Base-by-base conservation (phyloP, 2,329 filamentous ascomycete genomes). In the Dothideomycetidae sp. region DNA sequence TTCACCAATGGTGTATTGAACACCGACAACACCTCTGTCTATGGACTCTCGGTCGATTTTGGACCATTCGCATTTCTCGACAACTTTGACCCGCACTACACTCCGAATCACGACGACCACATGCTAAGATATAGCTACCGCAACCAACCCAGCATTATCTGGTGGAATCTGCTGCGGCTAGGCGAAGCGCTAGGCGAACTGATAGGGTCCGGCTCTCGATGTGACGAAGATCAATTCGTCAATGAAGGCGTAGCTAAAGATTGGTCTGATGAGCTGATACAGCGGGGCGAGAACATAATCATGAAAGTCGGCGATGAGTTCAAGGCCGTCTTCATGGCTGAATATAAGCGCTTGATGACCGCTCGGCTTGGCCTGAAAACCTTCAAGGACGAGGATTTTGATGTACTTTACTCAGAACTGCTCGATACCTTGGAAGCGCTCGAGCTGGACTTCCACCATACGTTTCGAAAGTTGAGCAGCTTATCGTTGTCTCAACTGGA, bases 1-100 rank as follows among this genome's bases (percentile, higher is more conserved):
- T 98, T 98, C 62, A 96, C 93, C 70, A 98, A 98, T 51, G 90
- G 90, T 31, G 90, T 98, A 3, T 66, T 98, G 41, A 98, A 98
- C 59, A 96, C 90, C 0, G 90, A 98, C 55, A 98, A 98, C 56
- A 98, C 90, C 0, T 93, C 85, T 0, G 71, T 98, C 35, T 77
- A 77, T 39, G 90, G 90, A 0, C 63, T 98, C 0, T 88, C 80
- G 4, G 79, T 98, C 44, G 90, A 98, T 59, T 98, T 86, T 53
- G 90, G 90, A 0, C 90, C 90, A 0, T 98, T 98, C 51, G 90
- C 90, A 4, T 98, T 98, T 58, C 79, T 98, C 65, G 90, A 98
- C 56, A 85, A 86, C 52, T 98, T 96, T 52, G 88, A 98, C 51
- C 88, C 88, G 0, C 66, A 70, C 11, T 98, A 96, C 57, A 98